Percentiles rank a stretch among this genome's conserved stretches.
Conservation (phyloP, 106 monocot genomes). For the Alisma plantagoaquatica region DNA sequence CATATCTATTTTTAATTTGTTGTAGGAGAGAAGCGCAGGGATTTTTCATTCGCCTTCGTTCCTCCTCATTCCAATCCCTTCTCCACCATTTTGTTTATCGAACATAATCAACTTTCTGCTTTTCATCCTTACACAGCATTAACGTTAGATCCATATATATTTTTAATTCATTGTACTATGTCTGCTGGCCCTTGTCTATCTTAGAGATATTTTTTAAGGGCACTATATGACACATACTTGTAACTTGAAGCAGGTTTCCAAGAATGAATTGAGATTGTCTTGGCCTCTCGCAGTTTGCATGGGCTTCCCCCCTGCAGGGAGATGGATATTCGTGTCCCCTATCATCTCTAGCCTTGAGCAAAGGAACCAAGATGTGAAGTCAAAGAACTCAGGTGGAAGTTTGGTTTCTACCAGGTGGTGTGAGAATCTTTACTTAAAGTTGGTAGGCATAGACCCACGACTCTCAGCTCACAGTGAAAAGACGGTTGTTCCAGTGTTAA, state of each 20-base stretch:
- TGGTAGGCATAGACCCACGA: conserved; percentile 17
- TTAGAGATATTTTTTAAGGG: no score
- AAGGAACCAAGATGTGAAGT: neutral
- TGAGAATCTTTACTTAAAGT: conserved; percentile 39
- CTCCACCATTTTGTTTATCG: neutral
- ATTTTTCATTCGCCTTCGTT: no score
- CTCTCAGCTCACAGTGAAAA: neutral
- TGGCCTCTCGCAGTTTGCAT: conserved; percentile 58
- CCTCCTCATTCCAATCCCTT: no score
- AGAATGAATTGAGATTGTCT: conserved; percentile 58
- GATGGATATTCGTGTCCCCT: conserved; percentile 41
- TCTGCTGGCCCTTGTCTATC: neutral
- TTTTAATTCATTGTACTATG: neutral
- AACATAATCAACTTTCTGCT: neutral
- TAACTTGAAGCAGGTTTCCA: conserved; percentile 71
- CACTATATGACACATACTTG: no score
- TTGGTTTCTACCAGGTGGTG: conserved; percentile 18
- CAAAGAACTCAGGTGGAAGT: neutral
- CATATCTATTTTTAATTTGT: neutral
- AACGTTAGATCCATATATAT: neutral
- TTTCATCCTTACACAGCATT: neutral
- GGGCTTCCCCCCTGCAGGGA: conserved; percentile 50
- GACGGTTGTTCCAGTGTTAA: neutral
- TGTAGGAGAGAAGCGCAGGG: no score
- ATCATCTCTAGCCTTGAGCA: conserved; percentile 12